Conservation (phyloP, 352 stramenopile species). For the Phytopythium delawarense region DNA sequence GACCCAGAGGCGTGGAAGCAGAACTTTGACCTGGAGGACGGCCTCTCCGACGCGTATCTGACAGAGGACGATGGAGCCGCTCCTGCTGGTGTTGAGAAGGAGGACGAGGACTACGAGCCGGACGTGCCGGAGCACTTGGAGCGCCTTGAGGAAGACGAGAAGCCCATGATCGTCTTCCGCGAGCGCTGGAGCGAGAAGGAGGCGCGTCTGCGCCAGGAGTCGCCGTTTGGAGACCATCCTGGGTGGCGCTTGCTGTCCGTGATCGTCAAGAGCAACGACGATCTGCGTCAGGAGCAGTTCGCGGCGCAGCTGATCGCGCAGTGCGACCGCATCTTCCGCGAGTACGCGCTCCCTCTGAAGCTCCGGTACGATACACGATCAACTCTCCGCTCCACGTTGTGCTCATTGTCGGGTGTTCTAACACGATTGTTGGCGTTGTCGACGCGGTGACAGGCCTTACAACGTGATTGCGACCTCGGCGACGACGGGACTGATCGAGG, state of each 20-base stretch:
- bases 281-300: conserved; percentile 97
- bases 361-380: conserved; percentile 51
- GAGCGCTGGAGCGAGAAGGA: conserved; percentile 79
- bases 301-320: conserved; percentile 96
- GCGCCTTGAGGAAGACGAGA: conserved; percentile 45
- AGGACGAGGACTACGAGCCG: conserved; percentile 10
- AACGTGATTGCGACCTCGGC: conserved; percentile 94
- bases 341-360: conserved; percentile 91
- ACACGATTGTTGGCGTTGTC: conserved; percentile 23
- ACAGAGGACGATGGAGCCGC: conserved; percentile 24
- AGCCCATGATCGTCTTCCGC: conserved; percentile 78
- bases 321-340: conserved; percentile 94
- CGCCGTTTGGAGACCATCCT: conserved; percentile 42
- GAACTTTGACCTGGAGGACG: conserved; percentile 73
- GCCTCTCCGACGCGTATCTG: conserved; percentile 44
- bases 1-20: conserved; percentile 66
- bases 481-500: conserved; percentile 95
- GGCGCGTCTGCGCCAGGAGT: conserved; percentile 55
- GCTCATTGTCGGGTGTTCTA: not conserved
- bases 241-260: conserved; percentile 80
- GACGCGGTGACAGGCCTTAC: conserved; percentile 81
- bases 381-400: not conserved
- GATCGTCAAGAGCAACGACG: conserved; percentile 98
- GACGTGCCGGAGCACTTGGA: conserved; percentile 36
- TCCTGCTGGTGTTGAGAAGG: conserved; percentile 9